Evolutionary conservation across 306 rosid species (phyloP).

Genomic region (Sphenostylis stenocarpa): DNA sequence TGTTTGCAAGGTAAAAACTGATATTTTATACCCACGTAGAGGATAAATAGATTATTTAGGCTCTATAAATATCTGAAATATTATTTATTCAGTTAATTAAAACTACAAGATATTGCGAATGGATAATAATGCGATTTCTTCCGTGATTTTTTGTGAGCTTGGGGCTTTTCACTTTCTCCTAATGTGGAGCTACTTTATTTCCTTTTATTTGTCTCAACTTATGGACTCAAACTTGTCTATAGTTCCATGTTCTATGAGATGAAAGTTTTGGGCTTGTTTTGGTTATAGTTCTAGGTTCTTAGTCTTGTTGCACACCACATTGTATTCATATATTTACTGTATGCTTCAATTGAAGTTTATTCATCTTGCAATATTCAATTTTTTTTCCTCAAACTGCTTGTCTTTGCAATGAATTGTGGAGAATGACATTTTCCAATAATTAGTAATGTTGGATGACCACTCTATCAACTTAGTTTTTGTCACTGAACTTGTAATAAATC

Average conservation of each 20-base stretch:
- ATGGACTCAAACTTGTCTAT: not conserved
- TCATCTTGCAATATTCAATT: not conserved
- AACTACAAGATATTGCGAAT: not conserved
- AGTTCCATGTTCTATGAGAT: not conserved
- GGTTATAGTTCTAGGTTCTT: not conserved
- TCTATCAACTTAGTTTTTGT: not conserved
- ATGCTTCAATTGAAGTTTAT: constrained; percentile 10
- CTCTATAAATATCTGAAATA: constrained; percentile 9
- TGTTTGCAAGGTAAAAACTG: constrained; percentile 44
- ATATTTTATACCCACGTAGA: not conserved
- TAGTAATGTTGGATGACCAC: not conserved
- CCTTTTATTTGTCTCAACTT: not conserved
- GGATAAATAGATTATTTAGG: constrained; percentile 7
- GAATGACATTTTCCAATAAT: not conserved
- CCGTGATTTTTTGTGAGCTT: not conserved
- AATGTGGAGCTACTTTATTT: not conserved
- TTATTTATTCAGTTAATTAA: not conserved
- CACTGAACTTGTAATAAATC: not conserved
- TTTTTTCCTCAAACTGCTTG: not conserved
- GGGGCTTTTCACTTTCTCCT: constrained; percentile 6
- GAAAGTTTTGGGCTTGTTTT: constrained; percentile 23
- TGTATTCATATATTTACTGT: constrained; percentile 12
- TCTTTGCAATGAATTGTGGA: constrained; percentile 3
- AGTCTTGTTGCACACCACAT: not conserved
- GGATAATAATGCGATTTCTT: not conserved